These are phyloP conservation scores for Arabidopsis thaliana DNA, from an alignment of 345 rosid genomes.

Conservation along the genomic window TAIR10.1 NC_003074.8:9371501-9372000, in stretches of 20 bases:
- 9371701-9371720: conserved; percentile 10
- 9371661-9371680: too few species aligned
- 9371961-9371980: neutral
- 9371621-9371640: too few species aligned
- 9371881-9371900: conserved; percentile 41
- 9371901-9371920: conserved; percentile 36
- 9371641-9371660: too few species aligned
- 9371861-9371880: conserved; percentile 41
- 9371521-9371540: neutral
- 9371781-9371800: conserved; percentile 62
- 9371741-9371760: conserved; percentile 18
- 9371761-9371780: conserved; percentile 40
- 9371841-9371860: conserved; percentile 40
- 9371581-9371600: conserved; percentile 7
- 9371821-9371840: conserved; percentile 39
- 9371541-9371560: neutral
- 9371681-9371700: conserved; percentile 18
- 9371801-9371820: conserved; percentile 57
- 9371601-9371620: neutral
- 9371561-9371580: conserved; percentile 2
- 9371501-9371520: neutral
- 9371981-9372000: neutral
- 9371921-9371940: conserved; percentile 41
- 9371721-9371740: conserved; percentile 25
- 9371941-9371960: conserved; percentile 34